phyloP scores from a whole-genome alignment of 2,329 filamentous ascomycete species.

The Rhinocladiella similis region DNA sequence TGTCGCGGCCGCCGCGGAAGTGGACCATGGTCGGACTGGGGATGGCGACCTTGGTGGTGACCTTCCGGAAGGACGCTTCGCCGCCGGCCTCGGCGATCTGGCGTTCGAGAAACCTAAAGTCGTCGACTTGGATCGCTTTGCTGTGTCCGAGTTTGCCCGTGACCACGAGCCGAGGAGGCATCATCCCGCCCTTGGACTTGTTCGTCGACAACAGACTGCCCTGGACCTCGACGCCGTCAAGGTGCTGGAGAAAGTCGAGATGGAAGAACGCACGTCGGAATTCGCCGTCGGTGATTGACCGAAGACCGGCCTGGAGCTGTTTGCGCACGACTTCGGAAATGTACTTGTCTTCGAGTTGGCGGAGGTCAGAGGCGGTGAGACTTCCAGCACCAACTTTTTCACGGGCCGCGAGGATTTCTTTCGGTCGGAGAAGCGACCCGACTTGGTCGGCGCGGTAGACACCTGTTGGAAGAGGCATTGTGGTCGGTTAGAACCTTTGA shows the following conservation, averaged over 20 bases:
- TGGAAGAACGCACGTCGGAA: slow-evolving; percentile 60
- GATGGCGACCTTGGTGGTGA: slow-evolving; percentile 54
- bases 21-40: slow-evolving; percentile 62
- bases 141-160: slow-evolving; percentile 57
- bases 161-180: slow-evolving; percentile 56
- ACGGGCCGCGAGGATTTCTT: slow-evolving; percentile 51
- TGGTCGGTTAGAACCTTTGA: background rate
- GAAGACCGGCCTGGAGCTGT: slow-evolving; percentile 52
- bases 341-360: slow-evolving; percentile 53
- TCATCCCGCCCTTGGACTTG: slow-evolving; percentile 36
- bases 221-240: slow-evolving; percentile 54
- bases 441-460: slow-evolving; percentile 56
- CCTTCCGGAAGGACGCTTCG: slow-evolving; percentile 13
- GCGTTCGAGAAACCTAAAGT: slow-evolving; percentile 55
- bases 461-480: slow-evolving; percentile 28
- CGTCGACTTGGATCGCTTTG: slow-evolving; percentile 56
- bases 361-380: slow-evolving; percentile 46
- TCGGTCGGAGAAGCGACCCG: slow-evolving; percentile 56
- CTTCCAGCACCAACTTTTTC: slow-evolving; percentile 47
- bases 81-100: slow-evolving; percentile 39
- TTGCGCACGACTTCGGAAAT: slow-evolving; percentile 51
- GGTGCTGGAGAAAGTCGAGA: slow-evolving; percentile 58
- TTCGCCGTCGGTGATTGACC: slow-evolving; percentile 57
- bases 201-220: slow-evolving; percentile 40
- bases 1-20: slow-evolving; percentile 57